Base-by-base conservation (phyloP, 2,329 filamentous ascomycete species). In the Neonectria punicea region DNA sequence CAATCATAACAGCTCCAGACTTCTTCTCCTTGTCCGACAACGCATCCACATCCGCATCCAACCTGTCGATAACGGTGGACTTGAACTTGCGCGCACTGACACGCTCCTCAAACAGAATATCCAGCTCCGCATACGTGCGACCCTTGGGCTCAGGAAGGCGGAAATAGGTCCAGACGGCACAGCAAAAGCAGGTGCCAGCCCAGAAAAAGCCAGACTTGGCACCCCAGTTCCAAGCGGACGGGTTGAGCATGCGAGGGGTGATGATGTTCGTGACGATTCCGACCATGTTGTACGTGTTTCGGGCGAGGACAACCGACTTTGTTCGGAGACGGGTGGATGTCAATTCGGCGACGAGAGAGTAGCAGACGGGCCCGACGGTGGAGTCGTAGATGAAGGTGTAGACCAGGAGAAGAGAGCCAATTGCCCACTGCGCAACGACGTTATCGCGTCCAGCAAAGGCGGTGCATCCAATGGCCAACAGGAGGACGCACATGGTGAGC, bases 291-390 rank as follows among this genome's bases (percentile, higher is more conserved):
- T 86, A 87, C 20, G 80, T 58, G 67, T 80, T 81, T 53, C 83
- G 77, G 8, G 80, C 82, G 18, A 85, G 72, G 13, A 83, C 82
- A 18, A 84, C 80, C 0, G 82, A 82, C 73, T 84, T 82, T 53
- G 80, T 82, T 50, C 82, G 78, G 20, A 85, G 78, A 43, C 83
- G 82, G 4, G 82, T 83, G 0, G 81, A 83, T 1, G 79, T 78
- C 3, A 84, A 66, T 71, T 85, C 83, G 1, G 83, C 87, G 5
- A 97, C 93, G 36, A 97, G 86, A 0, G 93, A 95, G 80, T 96
- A 97, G 80, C 92, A 94, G 28, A 97, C 93, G 41, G 67, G 80
- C 0, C 80, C 80, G 28, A 81, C 76, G 5, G 79, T 80, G 43
- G 72, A 73, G 63, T 81, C 75, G 58, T 81, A 81, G 53, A 81